Base-by-base conservation (phyloP, 805 yeast genomes). In the Nakazawaea holstii region DNA sequence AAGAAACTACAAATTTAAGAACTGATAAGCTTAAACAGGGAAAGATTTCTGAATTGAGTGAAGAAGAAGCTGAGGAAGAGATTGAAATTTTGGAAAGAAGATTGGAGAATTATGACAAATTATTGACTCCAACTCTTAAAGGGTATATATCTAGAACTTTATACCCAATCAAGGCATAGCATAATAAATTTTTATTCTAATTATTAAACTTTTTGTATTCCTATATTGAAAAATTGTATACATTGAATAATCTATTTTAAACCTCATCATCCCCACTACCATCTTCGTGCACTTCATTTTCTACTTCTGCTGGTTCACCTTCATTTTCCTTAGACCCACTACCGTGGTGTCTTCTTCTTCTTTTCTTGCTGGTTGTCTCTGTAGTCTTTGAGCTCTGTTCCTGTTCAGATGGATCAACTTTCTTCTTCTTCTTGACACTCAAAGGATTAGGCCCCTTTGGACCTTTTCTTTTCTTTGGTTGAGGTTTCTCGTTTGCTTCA, bases 391-490 rank as follows among this genome's bases (percentile, higher is more conserved):
- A 24, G n/a, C 36, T 39, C 15, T 35, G 48, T 11, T 15, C 39
- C 1, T 35, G 17, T 13, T 39, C 28, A 20, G 38, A 6, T 4
- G 41, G 24, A 20, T 20, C 24, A 20, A 5, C 64, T n/a, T 45
- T 59, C 63, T 77, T 78, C 69, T 82, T 84, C 72, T 84, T 89
- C 68, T 88, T 90, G 45, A 89, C 70, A 68, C 97, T 90, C 56
- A 92, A 69, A 1, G 98, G 97, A 61, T 92, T 92, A 6, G 97
- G 96, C 29, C 77, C 91, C 55, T 81, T 85, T 9, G 89, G 84
- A 3, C 91, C 90, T 56, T 72, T 79, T 51, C 79, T 74, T 64
- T 79, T 82, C 61, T 77, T 73, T 43, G 49, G 51, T 45, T 58
- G 39, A 4, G 53, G 52, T 36, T 48, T 49, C 14, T 48, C 59